Percentiles rank a stretch among this genome's conserved stretches.
Conservation (phyloP, 1,284 basidiomycete species). For the Microbotryum intermedium region DNA sequence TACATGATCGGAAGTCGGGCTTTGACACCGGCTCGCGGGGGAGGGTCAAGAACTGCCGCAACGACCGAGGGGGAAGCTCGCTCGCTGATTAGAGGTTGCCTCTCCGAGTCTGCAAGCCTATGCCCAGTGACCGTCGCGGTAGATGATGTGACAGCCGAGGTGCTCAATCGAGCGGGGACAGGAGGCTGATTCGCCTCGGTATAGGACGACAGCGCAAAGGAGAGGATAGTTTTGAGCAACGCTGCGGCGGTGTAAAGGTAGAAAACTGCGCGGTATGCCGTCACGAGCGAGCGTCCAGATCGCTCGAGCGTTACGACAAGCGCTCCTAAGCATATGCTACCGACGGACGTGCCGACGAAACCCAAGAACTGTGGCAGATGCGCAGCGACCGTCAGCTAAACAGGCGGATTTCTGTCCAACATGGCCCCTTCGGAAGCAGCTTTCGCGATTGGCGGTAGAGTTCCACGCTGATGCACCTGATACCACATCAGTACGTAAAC, state of each 20-base stretch:
- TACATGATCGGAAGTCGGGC: constrained; percentile 3
- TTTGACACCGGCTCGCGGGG: background rate
- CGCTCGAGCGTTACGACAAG: constrained; percentile 5
- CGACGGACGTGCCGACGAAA: constrained; percentile 13
- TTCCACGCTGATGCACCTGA: background rate
- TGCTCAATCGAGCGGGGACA: background rate
- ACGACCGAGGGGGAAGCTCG: background rate
- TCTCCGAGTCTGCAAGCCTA: constrained; percentile 2
- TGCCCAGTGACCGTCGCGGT: background rate
- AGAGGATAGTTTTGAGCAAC: constrained; percentile 8
- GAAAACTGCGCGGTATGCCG: constrained; percentile 14
- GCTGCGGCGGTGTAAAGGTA: constrained; percentile 11
- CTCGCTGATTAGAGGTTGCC: constrained; percentile 13
- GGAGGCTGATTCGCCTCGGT: constrained; percentile 18
- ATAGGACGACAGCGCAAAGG: constrained; percentile 8
- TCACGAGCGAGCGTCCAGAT: background rate
- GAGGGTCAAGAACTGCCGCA: background rate
- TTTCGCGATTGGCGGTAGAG: too few relatives aligned
- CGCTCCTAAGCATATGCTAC: constrained; percentile 7
- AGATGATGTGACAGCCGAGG: too few relatives aligned
- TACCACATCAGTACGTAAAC: constrained; percentile 13
- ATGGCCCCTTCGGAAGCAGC: background rate
- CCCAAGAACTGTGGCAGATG: constrained; percentile 16
- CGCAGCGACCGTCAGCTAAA: background rate
- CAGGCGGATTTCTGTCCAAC: background rate